These are phyloP conservation scores for Dioscorea dumetorum DNA, from an alignment of 106 monocot species.

Conservation along the genomic window DNA sequence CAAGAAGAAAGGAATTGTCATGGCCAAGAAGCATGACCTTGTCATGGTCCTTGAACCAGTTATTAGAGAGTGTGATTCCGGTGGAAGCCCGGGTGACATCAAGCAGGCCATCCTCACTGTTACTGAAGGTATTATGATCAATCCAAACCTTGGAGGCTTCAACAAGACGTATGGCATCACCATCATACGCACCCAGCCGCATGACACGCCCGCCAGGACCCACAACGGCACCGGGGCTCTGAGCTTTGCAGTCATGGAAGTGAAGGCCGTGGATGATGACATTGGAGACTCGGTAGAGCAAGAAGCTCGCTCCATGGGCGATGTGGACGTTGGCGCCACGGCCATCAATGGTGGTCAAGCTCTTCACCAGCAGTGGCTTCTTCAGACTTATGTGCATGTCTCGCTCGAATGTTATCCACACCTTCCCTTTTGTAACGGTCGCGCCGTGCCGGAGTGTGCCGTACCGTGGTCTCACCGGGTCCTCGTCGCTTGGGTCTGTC, in stretches of 20 bases:
- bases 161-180: conserved; percentile 34
- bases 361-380: conserved; percentile 19
- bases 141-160: conserved; percentile 33
- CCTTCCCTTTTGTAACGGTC: conserved; percentile 18
- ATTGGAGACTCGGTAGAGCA: conserved; percentile 23
- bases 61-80: conserved; percentile 32
- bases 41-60: conserved; percentile 55
- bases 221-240: conserved; percentile 7
- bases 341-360: conserved; percentile 42
- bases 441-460: conserved; percentile 34
- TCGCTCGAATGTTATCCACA: conserved; percentile 33
- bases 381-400: conserved; percentile 35
- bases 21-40: conserved; percentile 85
- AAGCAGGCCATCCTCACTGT: conserved; percentile 32
- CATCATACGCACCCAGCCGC: conserved; percentile 13
- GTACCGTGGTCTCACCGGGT: conserved; percentile 18
- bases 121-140: conserved; percentile 40
- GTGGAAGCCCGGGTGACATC: conserved; percentile 37
- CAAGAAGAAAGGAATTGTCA: conserved; percentile 39
- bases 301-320: conserved; percentile 30
- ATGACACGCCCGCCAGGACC: conserved; percentile 2
- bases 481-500: conserved; percentile 32
- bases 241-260: conserved; percentile 15
- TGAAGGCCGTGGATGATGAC: conserved; percentile 39
- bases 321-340: conserved; percentile 31